Evolutionary conservation across 331 rosid genomes (phyloP), one percentile per base, ranked within the genome.

Genomic region (Spiraea crenata): DNA sequence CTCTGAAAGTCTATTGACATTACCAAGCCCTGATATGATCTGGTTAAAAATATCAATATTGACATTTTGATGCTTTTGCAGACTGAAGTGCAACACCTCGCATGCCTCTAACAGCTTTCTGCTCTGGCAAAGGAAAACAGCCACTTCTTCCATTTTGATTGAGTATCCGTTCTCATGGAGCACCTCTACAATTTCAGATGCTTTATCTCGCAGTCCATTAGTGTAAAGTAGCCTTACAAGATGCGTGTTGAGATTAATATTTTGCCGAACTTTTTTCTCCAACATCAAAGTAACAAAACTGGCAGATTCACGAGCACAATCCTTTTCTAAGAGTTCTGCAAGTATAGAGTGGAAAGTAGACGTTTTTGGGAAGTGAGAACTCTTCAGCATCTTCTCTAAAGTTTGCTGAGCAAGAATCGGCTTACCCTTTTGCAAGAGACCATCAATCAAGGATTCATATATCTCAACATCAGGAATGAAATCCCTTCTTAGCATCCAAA

Each of bases 331-430:
- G 55, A 88, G 92, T 60, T 77, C 83, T 7, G 84, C 82, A 57
- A 88, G 84, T 76, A 91, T 57, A 68, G 84, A 72, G 81, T 91
- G 92, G 77, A 85, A 86, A 31, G 83, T 83, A 35, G 76, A 75
- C 9, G 90, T 79, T 77, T 69, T 67, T 8, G 95, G 95, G 75
- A 74, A 72, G 82, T 88, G 82, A 74, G 86, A 78, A 78, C 97
- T 91, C 77, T 75, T 88, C 20, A 91, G 69, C 97, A 91, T 91
- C 84, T 86, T 91, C 75, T 91, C 88, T 54, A 91, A 70, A 41
- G 90, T 82, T 73, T 70, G 77, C 56, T 85, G 83, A 55, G 95
- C 92, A 74, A 86, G 86, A 75, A 85, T 82, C 60, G 97, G 91
- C 69, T 81, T 86, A 63, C 62, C 83, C 71, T 65, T 91, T 40